Base-by-base conservation (phyloP, 768 basidiomycete species). In the Trametes gibbosa region DNA sequence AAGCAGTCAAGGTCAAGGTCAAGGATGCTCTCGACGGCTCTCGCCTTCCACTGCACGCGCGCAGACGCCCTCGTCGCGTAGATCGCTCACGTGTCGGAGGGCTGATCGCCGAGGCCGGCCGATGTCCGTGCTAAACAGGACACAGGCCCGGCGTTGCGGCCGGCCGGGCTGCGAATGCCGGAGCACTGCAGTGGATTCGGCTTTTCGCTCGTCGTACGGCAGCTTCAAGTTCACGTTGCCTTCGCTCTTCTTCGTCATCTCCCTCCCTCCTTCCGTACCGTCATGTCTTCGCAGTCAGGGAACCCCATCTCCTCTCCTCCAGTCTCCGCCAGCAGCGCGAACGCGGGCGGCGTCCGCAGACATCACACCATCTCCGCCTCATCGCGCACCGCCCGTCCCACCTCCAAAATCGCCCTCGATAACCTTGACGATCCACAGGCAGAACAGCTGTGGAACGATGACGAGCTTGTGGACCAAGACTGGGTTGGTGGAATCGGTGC, bases 291-390 rank as follows among this genome's bases (percentile, higher is more conserved):
- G 14, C 73, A 73, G 64, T 62, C 69, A 49, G 61, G 66, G n/a
- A 71, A 75, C 65, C 71, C 73, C 39, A 73, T 76, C 16, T 74
- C 78, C 19, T 77, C 79, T 23, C 77, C 79, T 27, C 77, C 77
- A 19, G 73, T 71, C 35, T 69, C 77, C 21, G 73, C 67, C 3
- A 72, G 74, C 4, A 68, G 72, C 4, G 71, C 74, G 19, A 64
- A 63, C 58, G 70, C 76, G 24, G 70, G 72, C 14, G 78, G 80
- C 34, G 89, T 92, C n/a, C 79, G 90, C 65, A 83, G 90, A 32
- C 88, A 92, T 71, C 90, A 92, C 68, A 92, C 90, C 49, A 91
- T 92, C 73, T 83, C 90, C 29, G 83, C 88, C 12, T 79, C 88
- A 23, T 88, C 88, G 50, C 82, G 90, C 65, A 75, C 82, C 1